A percentile compares a stretch with the other conserved stretches of the same genome.
phyloP scores from a whole-genome alignment of 257 asterid genomes.

The Nicotiana attenuata region DNA sequence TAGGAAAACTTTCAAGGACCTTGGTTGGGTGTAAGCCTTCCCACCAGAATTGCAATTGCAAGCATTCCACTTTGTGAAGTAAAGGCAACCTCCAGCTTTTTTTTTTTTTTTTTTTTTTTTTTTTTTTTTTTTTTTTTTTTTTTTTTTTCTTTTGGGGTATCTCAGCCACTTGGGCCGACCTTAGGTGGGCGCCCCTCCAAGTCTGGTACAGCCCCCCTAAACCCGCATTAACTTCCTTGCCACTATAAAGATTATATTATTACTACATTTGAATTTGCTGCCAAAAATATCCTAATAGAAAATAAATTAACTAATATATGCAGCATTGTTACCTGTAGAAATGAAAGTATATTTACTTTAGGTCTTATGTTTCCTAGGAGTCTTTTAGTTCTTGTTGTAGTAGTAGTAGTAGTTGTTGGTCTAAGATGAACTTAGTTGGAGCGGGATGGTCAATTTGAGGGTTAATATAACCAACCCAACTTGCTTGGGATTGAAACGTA shows the following conservation, averaged over 20 bases:
- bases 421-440: background rate
- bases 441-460: background rate
- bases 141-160: too few relatives aligned
- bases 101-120: too few relatives aligned
- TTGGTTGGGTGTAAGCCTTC: background rate
- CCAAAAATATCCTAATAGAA: background rate
- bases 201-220: background rate
- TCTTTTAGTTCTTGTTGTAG: too few relatives aligned
- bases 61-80: background rate
- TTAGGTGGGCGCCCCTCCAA: too few relatives aligned
- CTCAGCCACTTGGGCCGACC: too few relatives aligned
- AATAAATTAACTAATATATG: background rate
- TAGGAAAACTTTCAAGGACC: background rate
- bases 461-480: too few relatives aligned
- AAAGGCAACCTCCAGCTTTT: background rate
- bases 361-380: too few relatives aligned
- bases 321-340: background rate
- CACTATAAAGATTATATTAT: background rate
- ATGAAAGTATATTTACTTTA: background rate
- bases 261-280: background rate
- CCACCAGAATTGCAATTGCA: background rate
- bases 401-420: too few relatives aligned
- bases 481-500: too few relatives aligned
- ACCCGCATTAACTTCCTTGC: background rate
- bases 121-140: too few relatives aligned